These are phyloP conservation scores for Agastache rugosa DNA, from an alignment of 257 asterid species.

Conservation along the genomic window DNA sequence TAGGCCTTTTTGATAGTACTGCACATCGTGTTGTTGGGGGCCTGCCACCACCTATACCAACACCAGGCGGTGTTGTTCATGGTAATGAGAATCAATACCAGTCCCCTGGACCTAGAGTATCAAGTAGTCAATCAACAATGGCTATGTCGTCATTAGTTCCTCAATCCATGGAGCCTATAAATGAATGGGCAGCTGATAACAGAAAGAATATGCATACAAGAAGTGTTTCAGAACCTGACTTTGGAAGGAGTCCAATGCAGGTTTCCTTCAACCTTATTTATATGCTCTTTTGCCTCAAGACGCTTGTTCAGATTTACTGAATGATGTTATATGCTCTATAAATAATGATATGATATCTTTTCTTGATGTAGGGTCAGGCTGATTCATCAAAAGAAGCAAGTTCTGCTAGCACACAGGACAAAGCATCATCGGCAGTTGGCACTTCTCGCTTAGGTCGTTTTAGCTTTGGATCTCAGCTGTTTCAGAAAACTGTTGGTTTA, in stretches of 20 bases:
- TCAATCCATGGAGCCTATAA: slow-evolving; percentile 69
- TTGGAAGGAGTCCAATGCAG: slow-evolving; percentile 95
- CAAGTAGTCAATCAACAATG: slow-evolving; percentile 90
- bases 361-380: slow-evolving; percentile 54
- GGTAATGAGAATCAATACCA: slow-evolving; percentile 61
- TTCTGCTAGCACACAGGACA: slow-evolving; percentile 53
- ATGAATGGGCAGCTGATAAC: slow-evolving; percentile 65
- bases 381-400: slow-evolving; percentile 72
- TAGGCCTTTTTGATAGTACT: slow-evolving; percentile 78
- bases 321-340: slow-evolving; percentile 8
- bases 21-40: slow-evolving; percentile 90
- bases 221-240: slow-evolving; percentile 97
- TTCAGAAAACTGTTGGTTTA: slow-evolving; percentile 66
- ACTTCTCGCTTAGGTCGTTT: slow-evolving; percentile 74
- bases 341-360: slow-evolving; percentile 21
- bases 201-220: slow-evolving; percentile 70
- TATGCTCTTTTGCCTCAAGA: slow-evolving; percentile 19
- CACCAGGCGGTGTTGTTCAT: slow-evolving; percentile 50
- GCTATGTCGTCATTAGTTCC: slow-evolving; percentile 92
- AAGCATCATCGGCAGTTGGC: slow-evolving; percentile 54
- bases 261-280: slow-evolving; percentile 45
- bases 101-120: slow-evolving; percentile 64
- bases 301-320: slow-evolving; percentile 23
- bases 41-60: slow-evolving; percentile 67
- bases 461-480: slow-evolving; percentile 61